Conservation (phyloP, 768 basidiomycete genomes). For the Saitozyma sp. region DNA sequence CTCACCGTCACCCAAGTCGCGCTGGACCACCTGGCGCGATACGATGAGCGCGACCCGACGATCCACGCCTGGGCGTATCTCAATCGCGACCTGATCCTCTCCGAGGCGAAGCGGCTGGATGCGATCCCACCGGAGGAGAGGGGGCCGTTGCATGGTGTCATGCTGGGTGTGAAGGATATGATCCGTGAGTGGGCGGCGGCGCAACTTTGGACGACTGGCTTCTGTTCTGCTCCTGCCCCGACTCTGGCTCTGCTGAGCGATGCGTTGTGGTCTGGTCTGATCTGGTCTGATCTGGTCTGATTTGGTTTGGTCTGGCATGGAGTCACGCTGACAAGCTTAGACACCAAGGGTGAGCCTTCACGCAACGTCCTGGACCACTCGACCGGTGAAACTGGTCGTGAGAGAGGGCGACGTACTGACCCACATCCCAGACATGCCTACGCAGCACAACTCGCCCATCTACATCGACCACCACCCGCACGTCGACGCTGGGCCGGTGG, state of each 20-base stretch:
- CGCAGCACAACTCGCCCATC: slow-evolving; percentile 41
- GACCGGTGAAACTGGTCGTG: background rate
- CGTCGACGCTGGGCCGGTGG: slow-evolving; percentile 38
- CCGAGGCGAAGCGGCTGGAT: slow-evolving; percentile 29
- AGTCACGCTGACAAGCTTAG: slow-evolving; percentile 8
- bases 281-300: too few species aligned
- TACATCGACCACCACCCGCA: slow-evolving; percentile 34
- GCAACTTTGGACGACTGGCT: background rate
- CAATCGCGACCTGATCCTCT: slow-evolving; percentile 20
- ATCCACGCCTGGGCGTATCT: slow-evolving; percentile 35
- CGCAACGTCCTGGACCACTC: background rate
- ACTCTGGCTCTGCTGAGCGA: background rate
- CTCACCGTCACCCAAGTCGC: slow-evolving; percentile 26
- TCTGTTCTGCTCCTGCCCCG: background rate
- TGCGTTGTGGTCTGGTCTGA: background rate
- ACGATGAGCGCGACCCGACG: slow-evolving; percentile 22
- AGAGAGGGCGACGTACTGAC: background rate
- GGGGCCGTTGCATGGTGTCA: slow-evolving; percentile 30
- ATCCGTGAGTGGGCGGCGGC: slow-evolving; percentile 21
- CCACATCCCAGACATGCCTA: slow-evolving; percentile 44
- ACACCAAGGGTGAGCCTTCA: slow-evolving; percentile 26
- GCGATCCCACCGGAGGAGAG: slow-evolving; percentile 24
- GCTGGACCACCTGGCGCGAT: slow-evolving; percentile 23
- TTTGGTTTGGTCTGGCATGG: background rate
- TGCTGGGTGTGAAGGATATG: slow-evolving; percentile 42